phyloP scores from a whole-genome alignment of 2,329 filamentous ascomycete genomes.

The Metarhizium anisopliae region DNA sequence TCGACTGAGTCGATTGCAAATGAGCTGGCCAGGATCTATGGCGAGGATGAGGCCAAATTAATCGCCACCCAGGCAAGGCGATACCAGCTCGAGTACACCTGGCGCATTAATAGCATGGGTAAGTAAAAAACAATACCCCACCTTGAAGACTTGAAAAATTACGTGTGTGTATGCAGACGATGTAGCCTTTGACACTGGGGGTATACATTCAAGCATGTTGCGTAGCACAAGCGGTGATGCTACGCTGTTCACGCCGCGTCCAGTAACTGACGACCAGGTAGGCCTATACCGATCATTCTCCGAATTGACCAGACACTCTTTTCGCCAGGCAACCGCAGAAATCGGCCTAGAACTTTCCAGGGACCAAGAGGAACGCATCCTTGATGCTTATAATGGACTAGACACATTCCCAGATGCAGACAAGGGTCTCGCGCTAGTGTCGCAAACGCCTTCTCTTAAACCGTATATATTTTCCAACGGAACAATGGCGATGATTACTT shows the following conservation, averaged over 20 bases:
- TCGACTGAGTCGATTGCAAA: conserved; percentile 60
- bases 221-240: background rate
- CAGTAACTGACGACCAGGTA: conserved; percentile 19
- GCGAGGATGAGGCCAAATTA: conserved; percentile 42
- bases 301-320: conserved; percentile 32
- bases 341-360: conserved; percentile 34
- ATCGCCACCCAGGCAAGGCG: conserved; percentile 56
- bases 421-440: conserved; percentile 40
- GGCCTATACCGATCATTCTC: conserved; percentile 43
- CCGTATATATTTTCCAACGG: conserved; percentile 65
- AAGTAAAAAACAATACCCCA: conserved; percentile 13
- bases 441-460: conserved; percentile 29
- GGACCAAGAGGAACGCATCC: conserved; percentile 38
- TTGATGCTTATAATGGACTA: conserved; percentile 57
- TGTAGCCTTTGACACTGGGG: background rate
- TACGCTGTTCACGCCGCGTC: background rate
- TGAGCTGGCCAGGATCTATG: conserved; percentile 48
- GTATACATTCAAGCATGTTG: background rate
- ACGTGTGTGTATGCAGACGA: background rate
- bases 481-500: conserved; percentile 51
- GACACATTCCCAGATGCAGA: conserved; percentile 56
- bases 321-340: conserved; percentile 57
- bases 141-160: too few species aligned
- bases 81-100: conserved; percentile 71
- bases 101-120: conserved; percentile 70